Base-by-base conservation (phyloP, 192 early-diverging fungal genomes). In the Linderina pennispora region DNA sequence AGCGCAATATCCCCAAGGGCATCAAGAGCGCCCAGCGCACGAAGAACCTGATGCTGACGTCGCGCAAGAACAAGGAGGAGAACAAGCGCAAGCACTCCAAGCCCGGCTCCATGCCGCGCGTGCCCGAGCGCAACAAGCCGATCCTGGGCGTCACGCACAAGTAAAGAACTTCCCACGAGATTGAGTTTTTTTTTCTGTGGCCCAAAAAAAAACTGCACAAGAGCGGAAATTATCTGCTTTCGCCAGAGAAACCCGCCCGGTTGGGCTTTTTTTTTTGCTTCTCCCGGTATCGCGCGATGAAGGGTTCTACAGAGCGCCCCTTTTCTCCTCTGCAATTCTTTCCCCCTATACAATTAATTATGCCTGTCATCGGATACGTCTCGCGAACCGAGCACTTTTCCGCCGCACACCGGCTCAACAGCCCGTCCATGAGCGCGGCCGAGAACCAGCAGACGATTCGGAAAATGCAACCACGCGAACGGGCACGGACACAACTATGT, bases 401-500 rank as follows among this genome's bases (percentile, higher is more conserved):
- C 3, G 84, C 93, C 0, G 93, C 91, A 14, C 93, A 96, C 66
- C 79, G 93, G 18, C 69, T 96, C 54, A 78, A 93, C 67, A 86
- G 85, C 15, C 74, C 80, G 23, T 55, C 77, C 19, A 76, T 96
- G 14, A 81, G 74, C 42, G 77, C 63, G 17, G 82, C 81, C 52
- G 84, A 89, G 43, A 96, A 96, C 59, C 32, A 52, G 13, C 57
- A 54, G 37, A 47, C 88, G 13, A n/a, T 96, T 77, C 65, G 93
- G 93, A 45, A 94, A 94, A 73, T 96, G 93, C 68, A 92, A 93
- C 68, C 65, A 83, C 45, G 55, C 73, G 18, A 79, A 84, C 58
- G 86, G 83, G 22, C 93, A 96, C 58, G 93, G 93, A 6, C 91
- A 96, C 74, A 94, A 94, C 65, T 94, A 91, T 51, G 80, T 61